Base-by-base conservation (phyloP, 208 protist species). In the Naegleria gruberi region DNA sequence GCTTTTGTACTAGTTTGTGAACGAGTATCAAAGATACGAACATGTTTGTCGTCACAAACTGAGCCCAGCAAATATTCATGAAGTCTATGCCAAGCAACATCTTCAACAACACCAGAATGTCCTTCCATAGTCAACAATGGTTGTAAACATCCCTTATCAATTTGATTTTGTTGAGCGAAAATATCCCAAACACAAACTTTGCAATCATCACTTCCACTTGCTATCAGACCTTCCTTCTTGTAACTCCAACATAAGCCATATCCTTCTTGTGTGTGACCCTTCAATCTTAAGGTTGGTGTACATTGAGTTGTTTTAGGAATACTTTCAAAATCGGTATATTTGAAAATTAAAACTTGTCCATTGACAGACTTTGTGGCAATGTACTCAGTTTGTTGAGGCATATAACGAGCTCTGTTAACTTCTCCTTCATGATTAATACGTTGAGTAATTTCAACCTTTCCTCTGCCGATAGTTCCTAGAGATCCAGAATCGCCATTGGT, bases 141-240 rank as follows among this genome's bases (percentile, higher is more conserved):
- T 84, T 93, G 86, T 26, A 81, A 30, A 43, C 17, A 57, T 40
- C 44, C 40, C 19, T 90, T 37, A 6, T 74, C 55, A 73, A 85
- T 40, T 90, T 55, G 91, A 65, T 90, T 86, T 96, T 92, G 19
- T 89, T 91, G 65, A 37, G 85, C 85, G 4, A 44, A 17, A 46
- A 99, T 94, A 91, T 99, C 96, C 97, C 97, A 99, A 88, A 97
- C 89, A 92, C 97, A 97, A 5, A 98, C 92, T 6, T 94, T 93
- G 44, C 91, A 91, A 92, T 99, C 98, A 90, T 99, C 97, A n/a
- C 95, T 93, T 41, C 94, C 97, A 86, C 92, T 97, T 10, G 97
- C 92, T 51, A 99, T 92, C 74, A 92, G 89, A 82, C 98, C 98
- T 41, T 95, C 92, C 37, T 92, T 91, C 12, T 51, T 83, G 15